Percentiles rank a stretch among this genome's conserved stretches.
These are phyloP conservation scores for Syzygium aqueum DNA, from an alignment of 345 rosid species.

Conservation along the genomic window DNA sequence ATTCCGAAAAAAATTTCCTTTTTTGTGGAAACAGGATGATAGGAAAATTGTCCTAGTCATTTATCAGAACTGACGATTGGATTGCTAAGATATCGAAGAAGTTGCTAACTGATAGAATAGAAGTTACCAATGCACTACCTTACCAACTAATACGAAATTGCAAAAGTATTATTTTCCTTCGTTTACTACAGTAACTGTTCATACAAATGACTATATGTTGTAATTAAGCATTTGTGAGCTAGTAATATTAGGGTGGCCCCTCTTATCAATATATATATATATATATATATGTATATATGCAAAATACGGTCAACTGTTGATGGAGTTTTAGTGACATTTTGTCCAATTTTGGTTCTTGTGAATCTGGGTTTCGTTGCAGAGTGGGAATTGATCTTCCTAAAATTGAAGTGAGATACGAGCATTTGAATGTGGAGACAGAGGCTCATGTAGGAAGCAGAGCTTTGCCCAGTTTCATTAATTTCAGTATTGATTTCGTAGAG, in stretches of 20 bases:
- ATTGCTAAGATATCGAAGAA: not conserved
- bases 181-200: not conserved
- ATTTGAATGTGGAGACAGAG: slow-evolving; percentile 46
- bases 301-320: not conserved
- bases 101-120: not conserved
- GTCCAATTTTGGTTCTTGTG: not conserved
- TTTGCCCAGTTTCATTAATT: slow-evolving; percentile 52
- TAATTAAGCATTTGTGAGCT: not conserved
- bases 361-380: slow-evolving; percentile 8
- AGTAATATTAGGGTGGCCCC: not conserved
- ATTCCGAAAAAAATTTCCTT: not conserved
- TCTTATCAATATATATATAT: not conserved
- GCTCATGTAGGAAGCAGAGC: slow-evolving; percentile 61
- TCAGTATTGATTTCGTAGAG: slow-evolving; percentile 34
- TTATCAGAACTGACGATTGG: not conserved
- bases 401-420: slow-evolving; percentile 46
- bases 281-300: no score
- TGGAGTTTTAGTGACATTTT: not conserved
- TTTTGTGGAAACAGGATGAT: not conserved
- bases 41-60: not conserved
- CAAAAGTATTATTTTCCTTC: not conserved
- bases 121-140: not conserved
- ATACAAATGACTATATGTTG: not conserved
- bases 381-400: slow-evolving; percentile 51
- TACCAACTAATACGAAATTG: not conserved